A percentile compares a stretch with the other conserved stretches of the same genome.
Conservation (phyloP, 1,139 yeast genomes). For the Geotrichum europaeum region DNA sequence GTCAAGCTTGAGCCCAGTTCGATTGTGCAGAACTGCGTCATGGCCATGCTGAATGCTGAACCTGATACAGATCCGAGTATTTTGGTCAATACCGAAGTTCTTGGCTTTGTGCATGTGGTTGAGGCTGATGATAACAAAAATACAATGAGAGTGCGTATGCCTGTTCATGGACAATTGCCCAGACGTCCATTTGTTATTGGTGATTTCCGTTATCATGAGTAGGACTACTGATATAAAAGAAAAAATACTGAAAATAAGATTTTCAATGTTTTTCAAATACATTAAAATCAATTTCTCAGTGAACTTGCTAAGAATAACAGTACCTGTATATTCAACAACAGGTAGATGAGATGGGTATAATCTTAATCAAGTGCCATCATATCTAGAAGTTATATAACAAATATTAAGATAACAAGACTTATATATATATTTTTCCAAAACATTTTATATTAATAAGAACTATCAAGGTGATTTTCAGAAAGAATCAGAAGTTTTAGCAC, state of each 20-base stretch:
- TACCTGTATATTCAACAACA: no score
- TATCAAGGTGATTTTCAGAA: no score
- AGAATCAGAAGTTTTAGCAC: no score
- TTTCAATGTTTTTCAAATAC: no score
- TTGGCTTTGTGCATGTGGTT: constrained; percentile 57
- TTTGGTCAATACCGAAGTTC: constrained; percentile 52
- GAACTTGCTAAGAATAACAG: no score
- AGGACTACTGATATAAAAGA: constrained; percentile 17
- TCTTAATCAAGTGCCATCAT: no score
- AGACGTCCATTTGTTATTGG: constrained; percentile 61
- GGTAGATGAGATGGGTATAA: no score
- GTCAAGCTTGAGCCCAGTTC: constrained; percentile 46
- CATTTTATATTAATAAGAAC: no score
- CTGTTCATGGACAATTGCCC: constrained; percentile 84
- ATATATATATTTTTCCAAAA: no score
- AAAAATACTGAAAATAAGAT: background rate
- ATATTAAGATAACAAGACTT: no score
- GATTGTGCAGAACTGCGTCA: constrained; percentile 62
- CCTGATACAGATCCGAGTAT: constrained; percentile 45
- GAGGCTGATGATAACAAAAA: constrained; percentile 64
- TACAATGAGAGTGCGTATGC: constrained; percentile 69
- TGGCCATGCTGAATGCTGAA: constrained; percentile 65
- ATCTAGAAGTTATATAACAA: no score
- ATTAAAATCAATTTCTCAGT: no score
- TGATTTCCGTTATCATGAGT: constrained; percentile 64